These are phyloP conservation scores for Phanerodontia chrysosporium DNA, from an alignment of 768 basidiomycete species.

Conservation along the genomic window DNA sequence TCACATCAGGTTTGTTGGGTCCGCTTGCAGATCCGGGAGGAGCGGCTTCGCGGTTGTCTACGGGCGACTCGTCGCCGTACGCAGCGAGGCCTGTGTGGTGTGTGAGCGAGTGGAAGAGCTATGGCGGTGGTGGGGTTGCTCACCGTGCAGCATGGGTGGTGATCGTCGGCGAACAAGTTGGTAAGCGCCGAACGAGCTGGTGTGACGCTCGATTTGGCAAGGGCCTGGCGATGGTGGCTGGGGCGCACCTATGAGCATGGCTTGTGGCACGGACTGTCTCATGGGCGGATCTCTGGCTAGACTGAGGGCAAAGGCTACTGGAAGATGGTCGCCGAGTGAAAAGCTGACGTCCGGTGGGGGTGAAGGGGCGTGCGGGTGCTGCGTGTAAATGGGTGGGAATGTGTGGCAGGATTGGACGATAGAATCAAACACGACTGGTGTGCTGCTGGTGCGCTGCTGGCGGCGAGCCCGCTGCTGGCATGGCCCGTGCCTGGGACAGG, in stretches of 20 bases:
- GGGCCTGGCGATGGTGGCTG: neutral
- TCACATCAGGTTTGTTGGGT: constrained; percentile 48
- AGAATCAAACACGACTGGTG: too few species aligned
- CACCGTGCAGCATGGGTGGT: constrained; percentile 10
- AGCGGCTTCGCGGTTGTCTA: constrained; percentile 38
- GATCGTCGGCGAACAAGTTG: neutral
- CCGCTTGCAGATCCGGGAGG: constrained; percentile 27
- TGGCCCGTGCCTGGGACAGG: neutral
- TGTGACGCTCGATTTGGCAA: neutral
- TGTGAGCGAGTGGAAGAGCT: neutral
- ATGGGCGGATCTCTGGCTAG: neutral
- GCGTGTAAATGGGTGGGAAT: too few species aligned
- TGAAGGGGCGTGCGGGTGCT: too few species aligned
- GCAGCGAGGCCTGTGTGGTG: constrained; percentile 48
- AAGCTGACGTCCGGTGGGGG: neutral
- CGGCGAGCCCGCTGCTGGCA: too few species aligned
- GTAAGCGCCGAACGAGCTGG: neutral
- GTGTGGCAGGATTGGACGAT: too few species aligned
- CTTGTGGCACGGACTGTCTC: neutral
- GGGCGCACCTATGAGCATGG: neutral
- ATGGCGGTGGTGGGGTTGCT: neutral
- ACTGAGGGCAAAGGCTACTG: neutral
- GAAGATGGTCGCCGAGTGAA: neutral
- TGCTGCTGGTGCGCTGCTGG: too few species aligned
- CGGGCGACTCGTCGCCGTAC: constrained; percentile 62